A percentile compares a stretch with the other conserved stretches of the same genome.
These are phyloP conservation scores for Setaria viridis DNA, from an alignment of 202 grass and related monocot species.

Conservation along the genomic window DNA sequence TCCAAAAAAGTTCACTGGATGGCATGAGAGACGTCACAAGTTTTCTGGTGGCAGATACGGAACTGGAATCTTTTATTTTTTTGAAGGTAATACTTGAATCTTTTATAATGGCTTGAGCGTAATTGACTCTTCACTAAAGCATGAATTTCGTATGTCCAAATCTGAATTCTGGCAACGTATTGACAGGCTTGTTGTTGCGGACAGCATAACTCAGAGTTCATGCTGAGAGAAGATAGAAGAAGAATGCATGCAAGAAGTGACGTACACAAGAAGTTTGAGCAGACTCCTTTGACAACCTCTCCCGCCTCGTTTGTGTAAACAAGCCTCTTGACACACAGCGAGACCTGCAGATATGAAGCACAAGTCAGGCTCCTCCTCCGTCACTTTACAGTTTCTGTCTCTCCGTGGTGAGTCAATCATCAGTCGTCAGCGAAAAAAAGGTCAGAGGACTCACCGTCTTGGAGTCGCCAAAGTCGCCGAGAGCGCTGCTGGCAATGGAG, in stretches of 20 bases:
- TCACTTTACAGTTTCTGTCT: no score
- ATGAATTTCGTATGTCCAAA: background rate
- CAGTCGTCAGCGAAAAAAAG: no score
- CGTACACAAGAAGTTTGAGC: constrained; percentile 80
- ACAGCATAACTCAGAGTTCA: background rate
- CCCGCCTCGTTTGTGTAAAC: constrained; percentile 80
- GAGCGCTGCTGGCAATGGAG: constrained; percentile 97
- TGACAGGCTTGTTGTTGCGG: no score
- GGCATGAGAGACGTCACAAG: no score
- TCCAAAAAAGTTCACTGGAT: no score
- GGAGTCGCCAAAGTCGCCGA: constrained; percentile 88
- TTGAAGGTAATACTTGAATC: no score
- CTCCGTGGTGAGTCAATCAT: no score
- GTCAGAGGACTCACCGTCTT: constrained; percentile 58
- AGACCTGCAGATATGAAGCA: constrained; percentile 53
- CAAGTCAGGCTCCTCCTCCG: no score
- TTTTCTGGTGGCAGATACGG: no score
- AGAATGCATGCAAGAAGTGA: background rate
- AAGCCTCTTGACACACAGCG: constrained; percentile 80
- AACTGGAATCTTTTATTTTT: no score
- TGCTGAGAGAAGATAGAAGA: background rate
- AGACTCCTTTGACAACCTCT: constrained; percentile 81
- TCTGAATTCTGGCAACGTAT: background rate
- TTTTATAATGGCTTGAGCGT: no score
- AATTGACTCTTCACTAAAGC: background rate